phyloP scores from a whole-genome alignment of 495 filamentous ascomycete genomes.

The Pseudomonodictys pantanalensis region DNA sequence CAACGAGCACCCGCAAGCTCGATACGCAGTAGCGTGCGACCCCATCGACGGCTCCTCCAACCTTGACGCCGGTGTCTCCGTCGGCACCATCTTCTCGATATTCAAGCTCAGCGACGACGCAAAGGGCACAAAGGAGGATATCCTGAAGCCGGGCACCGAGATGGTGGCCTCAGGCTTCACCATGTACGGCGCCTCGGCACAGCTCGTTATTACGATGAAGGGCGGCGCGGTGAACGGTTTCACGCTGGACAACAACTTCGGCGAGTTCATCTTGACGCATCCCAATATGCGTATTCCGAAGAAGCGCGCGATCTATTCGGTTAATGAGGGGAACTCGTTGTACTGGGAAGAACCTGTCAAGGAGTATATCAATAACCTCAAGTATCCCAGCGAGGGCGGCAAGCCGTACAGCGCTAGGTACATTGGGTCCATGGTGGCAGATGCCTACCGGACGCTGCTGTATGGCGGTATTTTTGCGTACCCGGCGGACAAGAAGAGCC shows the following conservation, averaged over 20 bases:
- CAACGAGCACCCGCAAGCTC: conserved; percentile 70
- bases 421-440: conserved; percentile 96
- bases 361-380: conserved; percentile 83
- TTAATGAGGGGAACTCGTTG: conserved; percentile 95
- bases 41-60: conserved; percentile 98
- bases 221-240: conserved; percentile 93
- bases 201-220: conserved; percentile 96
- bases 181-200: conserved; percentile 97
- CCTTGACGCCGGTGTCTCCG: conserved; percentile 94
- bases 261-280: conserved; percentile 98
- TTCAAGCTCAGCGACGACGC: conserved; percentile 76
- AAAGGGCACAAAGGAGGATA: conserved; percentile 72
- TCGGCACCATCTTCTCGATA: conserved; percentile 96
- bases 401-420: conserved; percentile 96
- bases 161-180: conserved; percentile 94
- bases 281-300: conserved; percentile 86
- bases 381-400: conserved; percentile 66
- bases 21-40: conserved; percentile 95
- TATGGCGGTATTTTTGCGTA: conserved; percentile 98
- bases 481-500: conserved; percentile 94
- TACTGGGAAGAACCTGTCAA: conserved; percentile 93
- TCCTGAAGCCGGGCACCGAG: conserved; percentile 83
- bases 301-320: conserved; percentile 85
- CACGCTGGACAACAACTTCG: conserved; percentile 90
- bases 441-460: conserved; percentile 91